Evolutionary conservation across 441 rosid species (phyloP).

Genomic region (Mallotus japonicus): DNA sequence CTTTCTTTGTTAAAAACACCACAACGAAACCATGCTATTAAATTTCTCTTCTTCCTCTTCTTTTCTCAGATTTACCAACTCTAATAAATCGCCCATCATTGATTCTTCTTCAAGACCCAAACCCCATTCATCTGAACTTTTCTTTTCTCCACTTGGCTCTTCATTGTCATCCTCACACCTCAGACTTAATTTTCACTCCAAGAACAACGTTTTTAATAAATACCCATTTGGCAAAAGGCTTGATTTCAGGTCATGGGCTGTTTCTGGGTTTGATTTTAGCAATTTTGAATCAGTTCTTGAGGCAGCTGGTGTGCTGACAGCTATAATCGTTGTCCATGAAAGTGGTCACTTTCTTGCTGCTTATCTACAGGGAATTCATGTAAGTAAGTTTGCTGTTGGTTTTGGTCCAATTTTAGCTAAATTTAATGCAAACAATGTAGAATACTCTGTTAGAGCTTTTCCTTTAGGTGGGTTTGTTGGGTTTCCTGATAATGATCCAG

Average conservation of each 20-base stretch:
- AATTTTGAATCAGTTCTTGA: slow-evolving; percentile 73
- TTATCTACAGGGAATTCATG: slow-evolving; percentile 82
- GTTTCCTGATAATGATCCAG: slow-evolving; percentile 94
- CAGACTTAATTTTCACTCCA: slow-evolving; percentile 27
- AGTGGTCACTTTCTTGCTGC: slow-evolving; percentile 94
- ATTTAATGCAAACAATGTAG: slow-evolving; percentile 78
- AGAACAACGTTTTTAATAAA: slow-evolving; percentile 35
- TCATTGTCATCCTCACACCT: slow-evolving; percentile 27
- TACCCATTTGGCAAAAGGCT: slow-evolving; percentile 31
- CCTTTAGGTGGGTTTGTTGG: slow-evolving; percentile 97
- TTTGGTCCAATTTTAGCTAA: slow-evolving; percentile 94
- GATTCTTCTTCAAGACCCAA: slow-evolving; percentile 39
- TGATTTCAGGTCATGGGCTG: slow-evolving; percentile 46
- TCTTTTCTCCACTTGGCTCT: slow-evolving; percentile 25
- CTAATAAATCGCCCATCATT: slow-evolving; percentile 37
- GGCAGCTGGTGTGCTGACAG: slow-evolving; percentile 81
- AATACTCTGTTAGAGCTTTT: slow-evolving; percentile 86
- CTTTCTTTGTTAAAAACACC: slow-evolving; percentile 9
- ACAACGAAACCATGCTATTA: slow-evolving; percentile 48
- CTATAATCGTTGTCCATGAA: slow-evolving; percentile 88
- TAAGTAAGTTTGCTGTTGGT: slow-evolving; percentile 89
- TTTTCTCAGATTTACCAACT: slow-evolving; percentile 27
- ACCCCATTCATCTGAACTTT: slow-evolving; percentile 42
- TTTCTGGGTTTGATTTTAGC: slow-evolving; percentile 65
- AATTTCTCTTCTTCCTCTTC: slow-evolving; percentile 43